Evolutionary conservation across 1,284 basidiomycete genomes (phyloP), one percentile per base, ranked within the genome.

Genomic region (Malassezia japonica): DNA sequence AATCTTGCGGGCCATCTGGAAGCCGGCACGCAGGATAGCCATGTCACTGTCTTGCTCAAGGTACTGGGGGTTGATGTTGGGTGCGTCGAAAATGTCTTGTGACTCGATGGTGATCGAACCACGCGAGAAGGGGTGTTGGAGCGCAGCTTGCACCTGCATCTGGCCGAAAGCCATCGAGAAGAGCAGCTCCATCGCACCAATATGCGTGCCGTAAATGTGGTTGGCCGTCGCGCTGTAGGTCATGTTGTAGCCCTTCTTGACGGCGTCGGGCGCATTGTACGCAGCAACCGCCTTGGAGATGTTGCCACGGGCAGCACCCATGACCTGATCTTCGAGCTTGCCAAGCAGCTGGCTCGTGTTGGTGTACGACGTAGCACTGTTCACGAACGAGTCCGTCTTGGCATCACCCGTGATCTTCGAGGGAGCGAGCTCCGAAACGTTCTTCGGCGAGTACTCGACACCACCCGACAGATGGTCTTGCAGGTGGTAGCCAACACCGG

Each of bases 401-500:
- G 75, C 57, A 6, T 78, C 65, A 21, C 57, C 51, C n/a, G 60
- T 65, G 3, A 62, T 29, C 1, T 35, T 39, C 6, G 42, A 37
- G 0, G 63, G 63, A 0, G 63, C 50, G 40, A 65, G 58, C 12
- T 53, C 77, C 2, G 80, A 81, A 43, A 78, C 74, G 3, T 73
- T 74, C 15, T 67, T 74, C 2, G 80, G 78, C 37, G 74, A 73
- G 74, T 75, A 82, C 5, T 75, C 69, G 8, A 82, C 75, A 56
- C 77, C 73, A 16, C 79, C 77, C 49, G 54, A 56, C 33, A 54
- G 33, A 54, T 54, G 83, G 67, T 87, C 83, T 68, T 84, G 82
- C 37, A 86, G 67, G 74, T 85, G 82, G 72, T 83, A 80, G 1
- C 85, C 85, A 46, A 88, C 85, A 48, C 82, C 83, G 4, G 84